Percentiles rank a stretch among this genome's conserved stretches.
These are phyloP conservation scores for Solanum hybrid DNA, from an alignment of 305 asterid species.

Conservation along the genomic window DNA sequence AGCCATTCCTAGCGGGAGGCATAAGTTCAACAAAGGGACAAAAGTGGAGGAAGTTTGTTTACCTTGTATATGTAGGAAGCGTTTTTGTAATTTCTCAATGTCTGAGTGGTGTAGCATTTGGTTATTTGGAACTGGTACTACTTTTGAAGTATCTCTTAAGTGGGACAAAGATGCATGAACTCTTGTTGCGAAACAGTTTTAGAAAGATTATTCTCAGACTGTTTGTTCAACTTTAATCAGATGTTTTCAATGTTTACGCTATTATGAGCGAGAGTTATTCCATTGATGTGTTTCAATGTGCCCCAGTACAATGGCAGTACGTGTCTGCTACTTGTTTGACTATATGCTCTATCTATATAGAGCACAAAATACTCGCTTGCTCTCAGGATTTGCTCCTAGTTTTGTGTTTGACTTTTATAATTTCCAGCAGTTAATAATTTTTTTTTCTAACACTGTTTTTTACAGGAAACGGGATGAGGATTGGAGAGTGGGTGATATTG, in stretches of 20 bases:
- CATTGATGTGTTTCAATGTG: not conserved
- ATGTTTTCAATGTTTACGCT: not conserved
- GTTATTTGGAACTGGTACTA: not conserved
- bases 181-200: not conserved
- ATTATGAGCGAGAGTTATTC: not conserved
- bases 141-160: not conserved
- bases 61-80: not conserved
- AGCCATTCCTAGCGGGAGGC: not conserved
- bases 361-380: not conserved
- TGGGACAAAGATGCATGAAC: not conserved
- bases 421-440: not conserved
- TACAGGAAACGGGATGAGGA: conserved; percentile 93
- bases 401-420: not conserved
- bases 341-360: not conserved
- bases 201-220: not conserved
- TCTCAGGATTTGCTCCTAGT: not conserved
- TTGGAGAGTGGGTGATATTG: conserved; percentile 92
- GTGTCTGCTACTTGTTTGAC: not conserved
- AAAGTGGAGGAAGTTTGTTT: not conserved
- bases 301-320: not conserved
- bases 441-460: conserved; percentile 13
- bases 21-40: not conserved
- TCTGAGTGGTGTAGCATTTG: not conserved
- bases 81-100: not conserved
- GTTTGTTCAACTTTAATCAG: not conserved